Base-by-base conservation (phyloP, 148 eudicot species). In the Vaccinium vitisidaea region DNA sequence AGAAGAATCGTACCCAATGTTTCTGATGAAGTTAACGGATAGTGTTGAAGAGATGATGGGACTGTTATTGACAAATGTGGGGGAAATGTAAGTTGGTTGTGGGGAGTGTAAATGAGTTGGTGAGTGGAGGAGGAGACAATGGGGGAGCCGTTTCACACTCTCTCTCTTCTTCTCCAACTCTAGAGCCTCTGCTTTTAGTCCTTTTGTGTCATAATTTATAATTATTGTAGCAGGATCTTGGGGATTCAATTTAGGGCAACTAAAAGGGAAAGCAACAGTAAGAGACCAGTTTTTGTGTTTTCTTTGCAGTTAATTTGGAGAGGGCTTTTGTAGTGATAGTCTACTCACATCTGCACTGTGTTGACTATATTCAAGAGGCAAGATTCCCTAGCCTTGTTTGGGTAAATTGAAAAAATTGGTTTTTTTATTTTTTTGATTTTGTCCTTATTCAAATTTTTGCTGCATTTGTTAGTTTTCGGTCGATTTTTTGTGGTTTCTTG, bases 191-290 rank as follows among this genome's bases (percentile, higher is more conserved):
- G 43, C 69, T 82, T n/a, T 65, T 82, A 3, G 52, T 49, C 46
- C 18, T 15, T 1, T 65, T 65, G 19, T 49, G 12, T 65, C 59
- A 43, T 86, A 2, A 67, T 82, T 61, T 86, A 67, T 75, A 82
- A 39, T 76, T 69, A 82, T 69, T 36, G 39, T 82, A 1, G 25
- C 25, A 76, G 77, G 58, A 75, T 69, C 58, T 54, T 80, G 75
- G 25, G 32, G 32, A 48, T 49, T 48, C 83, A 65, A 32, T 54
- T 18, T 79, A 14, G 48, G n/a, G 71, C 43, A 18, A 54, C 15
- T 25, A 48, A 67, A 61, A 39, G 54, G 32, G n/a, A 46, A 75
- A 46, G 30, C 14, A 75, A 19, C 14, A 73, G 50, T 15, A 49
- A 58, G 52, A 1, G 25, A 3, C 6, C 5, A 9, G n/a, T 76